Evolutionary conservation across 163 green algal species (phyloP).

Genomic region (Prototheca wickerhamii): DNA sequence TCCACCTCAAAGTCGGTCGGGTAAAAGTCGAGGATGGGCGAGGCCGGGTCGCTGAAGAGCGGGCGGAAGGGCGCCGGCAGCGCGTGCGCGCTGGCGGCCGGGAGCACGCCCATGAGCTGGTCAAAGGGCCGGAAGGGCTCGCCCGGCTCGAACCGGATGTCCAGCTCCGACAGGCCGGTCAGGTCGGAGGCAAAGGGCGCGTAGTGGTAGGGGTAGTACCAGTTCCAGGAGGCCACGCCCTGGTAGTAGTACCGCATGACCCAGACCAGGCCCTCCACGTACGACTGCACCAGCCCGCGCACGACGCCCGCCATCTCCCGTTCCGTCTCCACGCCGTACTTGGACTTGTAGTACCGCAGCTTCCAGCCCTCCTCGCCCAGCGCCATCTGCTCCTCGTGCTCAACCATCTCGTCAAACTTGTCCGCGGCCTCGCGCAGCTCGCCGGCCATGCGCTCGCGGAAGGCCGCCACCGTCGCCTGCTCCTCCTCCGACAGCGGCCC

Average conservation of each 20-base stretch:
- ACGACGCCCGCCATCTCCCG: slow-evolving; percentile 27
- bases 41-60: slow-evolving; percentile 59
- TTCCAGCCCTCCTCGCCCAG: slow-evolving; percentile 86
- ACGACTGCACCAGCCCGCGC: slow-evolving; percentile 29
- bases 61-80: slow-evolving; percentile 63
- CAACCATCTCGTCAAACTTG: slow-evolving; percentile 57
- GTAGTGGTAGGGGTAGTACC: slow-evolving; percentile 96
- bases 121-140: slow-evolving; percentile 86
- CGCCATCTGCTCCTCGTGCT: slow-evolving; percentile 64
- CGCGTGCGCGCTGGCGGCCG: slow-evolving; percentile 59
- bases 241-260: slow-evolving; percentile 84
- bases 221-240: slow-evolving; percentile 87
- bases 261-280: slow-evolving; percentile 67
- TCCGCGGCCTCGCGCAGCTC: slow-evolving; percentile 38
- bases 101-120: slow-evolving; percentile 91
- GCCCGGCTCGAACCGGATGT: slow-evolving; percentile 45
- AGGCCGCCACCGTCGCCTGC: slow-evolving; percentile 16
- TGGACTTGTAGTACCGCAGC: slow-evolving; percentile 82
- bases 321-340: slow-evolving; percentile 8
- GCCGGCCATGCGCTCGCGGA: slow-evolving; percentile 20
- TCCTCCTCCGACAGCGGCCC: slow-evolving; percentile 13
- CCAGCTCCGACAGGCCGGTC: slow-evolving; percentile 18
- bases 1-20: slow-evolving; percentile 73
- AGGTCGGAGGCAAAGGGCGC: slow-evolving; percentile 80
- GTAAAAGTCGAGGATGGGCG: slow-evolving; percentile 89